phyloP scores from a whole-genome alignment of 768 basidiomycete species.

The Cystobasidium tubakii region DNA sequence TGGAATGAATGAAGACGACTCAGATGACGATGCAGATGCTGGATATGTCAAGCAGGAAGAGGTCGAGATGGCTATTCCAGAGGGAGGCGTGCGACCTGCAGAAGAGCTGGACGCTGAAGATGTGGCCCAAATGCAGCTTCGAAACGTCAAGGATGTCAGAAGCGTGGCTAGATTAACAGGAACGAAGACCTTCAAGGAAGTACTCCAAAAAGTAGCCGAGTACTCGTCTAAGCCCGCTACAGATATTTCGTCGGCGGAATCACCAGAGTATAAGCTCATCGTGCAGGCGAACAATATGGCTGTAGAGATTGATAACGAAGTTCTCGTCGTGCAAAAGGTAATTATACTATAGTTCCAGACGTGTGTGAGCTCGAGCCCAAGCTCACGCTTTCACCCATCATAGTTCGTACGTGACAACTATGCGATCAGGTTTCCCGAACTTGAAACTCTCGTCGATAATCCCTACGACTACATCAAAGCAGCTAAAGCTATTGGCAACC shows the following conservation, averaged over 20 bases:
- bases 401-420: constrained; percentile 99
- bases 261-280: constrained; percentile 92
- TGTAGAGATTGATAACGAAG: constrained; percentile 97
- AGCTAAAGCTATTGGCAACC: constrained; percentile 79
- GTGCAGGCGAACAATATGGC: constrained; percentile 96
- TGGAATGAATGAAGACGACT: constrained; percentile 14
- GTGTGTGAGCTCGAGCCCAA: no score
- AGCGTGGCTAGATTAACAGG: constrained; percentile 83
- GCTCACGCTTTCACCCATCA: background rate
- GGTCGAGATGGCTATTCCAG: constrained; percentile 49
- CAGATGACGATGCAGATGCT: constrained; percentile 9
- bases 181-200: constrained; percentile 80
- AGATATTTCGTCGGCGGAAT: constrained; percentile 71
- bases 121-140: constrained; percentile 89
- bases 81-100: constrained; percentile 82
- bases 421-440: constrained; percentile 85
- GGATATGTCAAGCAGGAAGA: constrained; percentile 55
- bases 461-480: constrained; percentile 87
- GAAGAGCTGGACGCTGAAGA: constrained; percentile 91
- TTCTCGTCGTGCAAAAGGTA: constrained; percentile 91
- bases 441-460: constrained; percentile 89
- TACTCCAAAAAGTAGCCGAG: constrained; percentile 83
- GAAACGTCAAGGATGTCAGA: constrained; percentile 71
- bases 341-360: constrained; percentile 38
- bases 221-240: constrained; percentile 74